Percentiles rank a stretch among this genome's conserved stretches.
phyloP scores from a whole-genome alignment of 306 rosid species.

The Gleditsia sinensis region DNA sequence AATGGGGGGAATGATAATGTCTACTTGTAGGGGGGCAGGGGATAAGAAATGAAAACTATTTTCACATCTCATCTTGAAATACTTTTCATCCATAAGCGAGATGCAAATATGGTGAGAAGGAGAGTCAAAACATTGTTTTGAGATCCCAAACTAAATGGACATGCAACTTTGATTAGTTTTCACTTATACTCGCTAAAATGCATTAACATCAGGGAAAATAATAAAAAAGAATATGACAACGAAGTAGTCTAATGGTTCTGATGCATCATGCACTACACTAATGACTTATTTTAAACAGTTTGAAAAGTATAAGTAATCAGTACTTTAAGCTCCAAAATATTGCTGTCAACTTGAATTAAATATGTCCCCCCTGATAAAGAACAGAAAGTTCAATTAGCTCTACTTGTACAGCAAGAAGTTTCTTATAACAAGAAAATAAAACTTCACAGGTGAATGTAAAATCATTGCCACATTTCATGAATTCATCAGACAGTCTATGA shows the following conservation, averaged over 20 bases:
- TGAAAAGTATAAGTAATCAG: no score
- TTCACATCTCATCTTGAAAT: no score
- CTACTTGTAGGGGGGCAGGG: no score
- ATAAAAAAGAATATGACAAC: not conserved
- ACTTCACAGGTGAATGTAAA: not conserved
- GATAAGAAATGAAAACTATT: no score
- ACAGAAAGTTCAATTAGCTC: no score
- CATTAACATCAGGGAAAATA: not conserved
- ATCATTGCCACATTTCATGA: slow-evolving; percentile 12
- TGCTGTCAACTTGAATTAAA: not conserved
- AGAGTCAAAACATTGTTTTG: no score
- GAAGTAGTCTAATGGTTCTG: not conserved
- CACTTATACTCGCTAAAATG: not conserved
- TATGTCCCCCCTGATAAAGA: no score
- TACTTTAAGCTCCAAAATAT: no score
- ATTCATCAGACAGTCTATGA: slow-evolving; percentile 1
- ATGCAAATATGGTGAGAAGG: no score
- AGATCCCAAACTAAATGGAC: no score
- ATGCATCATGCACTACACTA: not conserved
- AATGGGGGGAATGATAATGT: no score
- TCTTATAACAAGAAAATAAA: slow-evolving; percentile 1
- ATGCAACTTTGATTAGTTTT: slow-evolving; percentile 4
- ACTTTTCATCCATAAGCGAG: no score
- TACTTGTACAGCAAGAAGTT: not conserved
- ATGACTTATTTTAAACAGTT: not conserved